Evolutionary conservation across 176 grass and related monocot genomes (phyloP), one percentile per base, ranked within the genome.

Genomic region (Lolium perenne): DNA sequence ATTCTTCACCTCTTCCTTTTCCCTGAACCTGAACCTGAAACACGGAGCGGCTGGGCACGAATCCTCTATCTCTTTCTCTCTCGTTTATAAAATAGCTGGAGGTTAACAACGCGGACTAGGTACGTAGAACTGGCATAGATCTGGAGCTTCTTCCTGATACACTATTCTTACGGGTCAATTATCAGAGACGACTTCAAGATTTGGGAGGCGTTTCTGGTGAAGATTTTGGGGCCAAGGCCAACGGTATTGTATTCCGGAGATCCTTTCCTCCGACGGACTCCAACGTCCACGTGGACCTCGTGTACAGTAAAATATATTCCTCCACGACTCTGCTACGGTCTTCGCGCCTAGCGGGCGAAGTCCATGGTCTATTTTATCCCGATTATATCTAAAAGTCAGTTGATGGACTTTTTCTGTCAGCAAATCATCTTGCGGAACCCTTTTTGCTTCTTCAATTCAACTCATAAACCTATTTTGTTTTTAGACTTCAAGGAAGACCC

Each of bases 151-250:
- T 8, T 8, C 18, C 79, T 35, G 41, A 43, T 43, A 47, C 6
- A 43, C 41, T 43, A 43, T 81, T 15, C 56, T 13, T 60, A 85
- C 23, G 0, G 48, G 29, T 57, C 38, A 41, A 79, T 80, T 61
- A 83, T 84, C 11, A 18, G 85, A 11, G 84, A 75, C 75, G 80
- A 83, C 89, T 86, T 86, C 61, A 29, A 16, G 22, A 80, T 53
- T 62, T 23, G 4, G 7, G 8, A 45, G 75, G 15, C 12, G 55
- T 4, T 0, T 13, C 10, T 75, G 82, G 67, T 46, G 56, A 79
- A 35, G 32, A 35, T 35, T 35, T 35, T 35, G 32, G 32, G 32
- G 32, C 32, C 32, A 35, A 22, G 58, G 65, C 23, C 20, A 26
- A 35, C 0, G 15, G 25, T 68, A 5, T 49, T 47, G 5, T 48